Base-by-base conservation (phyloP, 73 alveolate species). In the Paramecium tetraurelia region DNA sequence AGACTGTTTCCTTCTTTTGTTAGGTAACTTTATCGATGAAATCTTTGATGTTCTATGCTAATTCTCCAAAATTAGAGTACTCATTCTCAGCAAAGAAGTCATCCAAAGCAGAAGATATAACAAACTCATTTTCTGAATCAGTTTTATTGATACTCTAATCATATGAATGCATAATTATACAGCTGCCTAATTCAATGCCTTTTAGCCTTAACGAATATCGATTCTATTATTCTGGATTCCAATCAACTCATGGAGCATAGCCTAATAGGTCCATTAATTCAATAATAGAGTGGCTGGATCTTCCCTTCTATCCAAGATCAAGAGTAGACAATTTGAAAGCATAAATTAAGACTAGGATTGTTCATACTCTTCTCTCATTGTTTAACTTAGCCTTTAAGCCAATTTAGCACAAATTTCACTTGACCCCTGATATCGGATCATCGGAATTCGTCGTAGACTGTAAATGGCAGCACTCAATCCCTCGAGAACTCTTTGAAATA, bases 211-310 rank as follows among this genome's bases (percentile, higher is more conserved):
- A 14, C 75, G 58, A 35, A 98, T 85, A 89, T 97, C 98, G 48
- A 99, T 99, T 89, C 98, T 97, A 94, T 99, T 98, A 92, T 98
- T 97, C 83, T 96, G 92, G 59, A 98, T 95, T 12, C 99, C 99
- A 21, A 99, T 58, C 36, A 98, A 93, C 93, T 99, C 99, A 93
- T 99, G 99, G 46, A 98, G 95, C 99, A 98, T 99, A 5, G 99
- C 99, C 95, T 99, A 98, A 94, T 99, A 99, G 6, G 99, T 99
- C 99, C 99, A 99, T 93, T 99, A 98, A 93, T 99, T 98, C 58
- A 99, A 95, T 77, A 99, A 90, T 27, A 99, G 99, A 18, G 99
- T 98, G 16, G 98, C 98, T 3, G 99, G 99, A 83, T 99, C 99
- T 87, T 99, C 99, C 96, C 99, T 97, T 92, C 99, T 93, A 93